These are phyloP conservation scores for Calocera viscosa DNA, from an alignment of 768 basidiomycete genomes.

Conservation along the genomic window DNA sequence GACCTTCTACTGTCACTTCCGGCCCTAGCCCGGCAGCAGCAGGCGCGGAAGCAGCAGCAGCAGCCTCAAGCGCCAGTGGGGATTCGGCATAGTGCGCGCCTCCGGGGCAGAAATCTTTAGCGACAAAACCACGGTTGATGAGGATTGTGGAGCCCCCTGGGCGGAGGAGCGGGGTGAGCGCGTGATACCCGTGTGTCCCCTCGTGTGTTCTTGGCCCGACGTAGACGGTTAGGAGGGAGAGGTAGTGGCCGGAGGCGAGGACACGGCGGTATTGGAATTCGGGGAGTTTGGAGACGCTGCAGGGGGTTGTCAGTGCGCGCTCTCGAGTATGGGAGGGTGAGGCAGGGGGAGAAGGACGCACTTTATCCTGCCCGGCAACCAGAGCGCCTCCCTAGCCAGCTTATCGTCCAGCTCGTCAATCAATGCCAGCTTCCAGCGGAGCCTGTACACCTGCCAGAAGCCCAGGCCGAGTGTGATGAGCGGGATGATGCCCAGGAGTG, in stretches of 20 bases:
- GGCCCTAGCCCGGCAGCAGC: constrained; percentile 21
- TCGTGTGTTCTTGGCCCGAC: constrained; percentile 80
- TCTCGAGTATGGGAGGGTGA: constrained; percentile 12
- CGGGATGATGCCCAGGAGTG: constrained; percentile 68
- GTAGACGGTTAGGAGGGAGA: constrained; percentile 63
- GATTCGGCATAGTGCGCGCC: constrained; percentile 16
- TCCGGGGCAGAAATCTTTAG: constrained; percentile 35
- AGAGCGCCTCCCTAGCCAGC: constrained; percentile 61
- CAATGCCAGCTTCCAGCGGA: constrained; percentile 88
- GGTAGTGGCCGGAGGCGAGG: constrained; percentile 61
- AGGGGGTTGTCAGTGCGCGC: constrained; percentile 22
- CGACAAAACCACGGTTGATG: constrained; percentile 85
- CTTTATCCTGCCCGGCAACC: constrained; percentile 78
- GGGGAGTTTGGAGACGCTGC: constrained; percentile 59
- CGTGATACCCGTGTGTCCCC: constrained; percentile 73
- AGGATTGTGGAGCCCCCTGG: constrained; percentile 64
- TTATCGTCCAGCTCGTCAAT: constrained; percentile 92
- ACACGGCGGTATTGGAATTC: constrained; percentile 88
- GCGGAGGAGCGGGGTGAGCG: constrained; percentile 76
- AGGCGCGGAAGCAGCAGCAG: not conserved
- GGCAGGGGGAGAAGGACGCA: constrained; percentile 28
- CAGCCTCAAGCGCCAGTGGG: constrained; percentile 13
- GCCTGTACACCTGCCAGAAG: constrained; percentile 83
- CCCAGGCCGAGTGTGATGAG: constrained; percentile 83
- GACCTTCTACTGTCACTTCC: constrained; percentile 51